A percentile compares a stretch with the other conserved stretches of the same genome.
Evolutionary conservation across 2,329 filamentous ascomycete genomes (phyloP).

Genomic region (Phoma sp.): DNA sequence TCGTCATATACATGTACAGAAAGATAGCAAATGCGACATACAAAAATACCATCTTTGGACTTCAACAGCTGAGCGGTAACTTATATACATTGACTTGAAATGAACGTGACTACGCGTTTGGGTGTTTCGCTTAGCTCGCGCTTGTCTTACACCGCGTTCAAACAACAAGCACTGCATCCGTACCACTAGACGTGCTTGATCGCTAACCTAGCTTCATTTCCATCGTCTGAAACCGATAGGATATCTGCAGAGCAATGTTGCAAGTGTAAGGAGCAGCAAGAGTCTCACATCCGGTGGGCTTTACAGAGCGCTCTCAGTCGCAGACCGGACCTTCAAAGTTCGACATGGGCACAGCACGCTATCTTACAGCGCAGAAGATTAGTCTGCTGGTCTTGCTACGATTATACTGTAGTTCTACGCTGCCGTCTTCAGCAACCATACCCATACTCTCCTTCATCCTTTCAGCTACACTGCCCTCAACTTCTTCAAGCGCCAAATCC

Average conservation of each 20-base stretch:
- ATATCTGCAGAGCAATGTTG: neutral
- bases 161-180: slow-evolving; percentile 15
- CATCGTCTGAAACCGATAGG: neutral
- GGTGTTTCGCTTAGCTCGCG: slow-evolving; percentile 28
- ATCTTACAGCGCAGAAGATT: slow-evolving; percentile 88
- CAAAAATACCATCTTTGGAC: too few relatives aligned
- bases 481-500: slow-evolving; percentile 30
- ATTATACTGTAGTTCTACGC: slow-evolving; percentile 76
- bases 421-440: slow-evolving; percentile 74
- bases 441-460: slow-evolving; percentile 81
- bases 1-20: neutral
- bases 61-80: neutral
- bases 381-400: slow-evolving; percentile 81
- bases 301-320: neutral
- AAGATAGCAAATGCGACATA: neutral
- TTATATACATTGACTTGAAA: neutral
- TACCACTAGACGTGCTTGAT: neutral
- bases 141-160: slow-evolving; percentile 16
- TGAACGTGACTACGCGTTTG: slow-evolving; percentile 29
- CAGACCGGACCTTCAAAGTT: neutral
- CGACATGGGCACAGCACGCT: slow-evolving; percentile 71
- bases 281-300: neutral
- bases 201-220: neutral
- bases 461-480: slow-evolving; percentile 65
- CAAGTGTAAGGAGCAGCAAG: neutral